Evolutionary conservation across 169 alveolate species (phyloP).

Genomic region (Cryptosporidium baileyi): DNA sequence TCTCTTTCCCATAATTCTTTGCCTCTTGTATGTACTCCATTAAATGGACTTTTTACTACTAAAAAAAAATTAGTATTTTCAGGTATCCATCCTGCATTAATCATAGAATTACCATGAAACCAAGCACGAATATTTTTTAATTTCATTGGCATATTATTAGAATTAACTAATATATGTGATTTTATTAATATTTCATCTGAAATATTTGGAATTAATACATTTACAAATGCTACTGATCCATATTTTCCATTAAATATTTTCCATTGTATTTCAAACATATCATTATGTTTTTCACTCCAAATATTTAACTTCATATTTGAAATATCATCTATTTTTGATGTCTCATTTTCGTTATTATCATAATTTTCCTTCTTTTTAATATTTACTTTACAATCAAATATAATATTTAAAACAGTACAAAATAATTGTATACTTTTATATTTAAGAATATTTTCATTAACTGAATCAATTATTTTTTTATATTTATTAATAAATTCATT

Average conservation of each 20-base stretch:
- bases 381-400: conserved; percentile 18
- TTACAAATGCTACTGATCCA: conserved; percentile 60
- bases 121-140: conserved; percentile 29
- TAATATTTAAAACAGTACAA: not conserved
- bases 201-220: not conserved
- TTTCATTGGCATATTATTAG: conserved; percentile 4
- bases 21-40: conserved; percentile 36
- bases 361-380: not conserved
- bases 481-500: not conserved
- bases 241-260: conserved; percentile 44
- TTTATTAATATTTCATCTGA: not conserved
- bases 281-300: not conserved
- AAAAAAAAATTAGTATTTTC: not conserved
- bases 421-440: conserved; percentile 31
- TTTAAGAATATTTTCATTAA: not conserved
- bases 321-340: not conserved
- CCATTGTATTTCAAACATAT: not conserved
- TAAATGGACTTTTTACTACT: conserved; percentile 50
- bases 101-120: conserved; percentile 21
- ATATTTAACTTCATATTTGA: not conserved
- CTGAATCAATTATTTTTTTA: not conserved
- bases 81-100: conserved; percentile 36
- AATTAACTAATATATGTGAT: not conserved
- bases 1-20: conserved; percentile 53
- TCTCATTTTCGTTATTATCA: not conserved